Evolutionary conservation across 2,329 filamentous ascomycete genomes (phyloP), one percentile per base, ranked within the genome.

Genomic region (Aspergillus udagawae): DNA sequence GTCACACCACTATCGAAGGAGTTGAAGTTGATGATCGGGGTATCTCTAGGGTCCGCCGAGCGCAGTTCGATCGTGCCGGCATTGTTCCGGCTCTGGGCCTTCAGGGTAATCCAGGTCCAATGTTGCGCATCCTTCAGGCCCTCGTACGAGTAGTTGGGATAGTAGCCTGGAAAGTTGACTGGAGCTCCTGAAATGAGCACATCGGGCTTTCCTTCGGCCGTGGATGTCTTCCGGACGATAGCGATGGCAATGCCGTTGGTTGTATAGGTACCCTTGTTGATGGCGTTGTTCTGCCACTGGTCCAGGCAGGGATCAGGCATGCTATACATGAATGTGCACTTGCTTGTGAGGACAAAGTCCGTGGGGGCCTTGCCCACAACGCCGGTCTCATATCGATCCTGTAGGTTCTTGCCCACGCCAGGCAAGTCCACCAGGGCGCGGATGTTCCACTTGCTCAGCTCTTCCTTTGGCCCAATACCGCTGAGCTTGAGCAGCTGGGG

Each of bases 401-500:
- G 76, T 17, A 88, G 77, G 70, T 88, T 85, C 57, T 80, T 79
- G 7, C 85, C 85, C 3, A 88, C 84, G 42, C 86, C 82, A 1
- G 82, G 80, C 0, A 83, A 81, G 55, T 86, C 76, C 3, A 82
- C 76, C 9, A 85, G 61, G 0, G 81, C 71, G 1, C 75, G 60
- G 57, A 87, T 86, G 17, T 75, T 72, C 63, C 81, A 78, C 51
- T 75, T 74, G 20, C 76, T 61, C 8, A 88, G 76, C 60, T 85
- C 80, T 0, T 72, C 68, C 25, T 72, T 65, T 0, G 84, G 83
- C 0, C 85, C 85, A 47, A 88, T 80, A 9, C 85, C 85, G 51
- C 77, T 82, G 2, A 87, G 78, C 74, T 85, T 83, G 14, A 88
- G 79, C 5, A 88, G 72, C 67, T 88, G 85, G 7, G 84, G 83